A percentile compares a stretch with the other conserved stretches of the same genome.
These are phyloP conservation scores for Alopecurus myosuroides DNA, from an alignment of 176 grass and related monocot species.

Conservation along the genomic window DNA sequence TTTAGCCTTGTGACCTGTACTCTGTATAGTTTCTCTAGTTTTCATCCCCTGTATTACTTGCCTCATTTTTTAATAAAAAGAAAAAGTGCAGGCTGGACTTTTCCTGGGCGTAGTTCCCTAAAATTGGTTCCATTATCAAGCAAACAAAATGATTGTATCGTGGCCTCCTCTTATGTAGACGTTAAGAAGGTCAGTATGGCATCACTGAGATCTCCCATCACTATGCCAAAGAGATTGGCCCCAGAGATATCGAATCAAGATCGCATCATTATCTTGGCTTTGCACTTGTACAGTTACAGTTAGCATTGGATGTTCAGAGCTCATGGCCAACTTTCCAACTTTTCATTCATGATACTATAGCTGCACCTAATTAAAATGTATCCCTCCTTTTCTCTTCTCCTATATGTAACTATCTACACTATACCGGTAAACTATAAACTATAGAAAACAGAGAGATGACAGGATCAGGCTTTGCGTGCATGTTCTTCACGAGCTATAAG, in stretches of 20 bases:
- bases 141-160: background rate
- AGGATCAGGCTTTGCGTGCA: background rate
- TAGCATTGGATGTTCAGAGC: conserved; percentile 19
- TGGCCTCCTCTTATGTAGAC: background rate
- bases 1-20: too few species aligned
- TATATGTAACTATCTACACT: background rate
- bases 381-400: background rate
- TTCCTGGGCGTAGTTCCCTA: too few species aligned
- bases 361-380: background rate
- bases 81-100: too few species aligned
- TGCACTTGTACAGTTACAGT: background rate
- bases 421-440: background rate
- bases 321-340: conserved; percentile 14
- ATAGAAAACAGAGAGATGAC: background rate
- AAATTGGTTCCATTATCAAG: background rate
- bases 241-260: conserved; percentile 19
- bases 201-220: background rate
- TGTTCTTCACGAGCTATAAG: background rate
- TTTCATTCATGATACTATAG: background rate
- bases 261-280: background rate
- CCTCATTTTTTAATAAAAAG: too few species aligned
- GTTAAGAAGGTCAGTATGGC: background rate
- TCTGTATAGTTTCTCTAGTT: too few species aligned
- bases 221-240: background rate
- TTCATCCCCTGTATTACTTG: too few species aligned